phyloP scores from a whole-genome alignment of 176 grass and related monocot genomes.

The Otatea glauca region DNA sequence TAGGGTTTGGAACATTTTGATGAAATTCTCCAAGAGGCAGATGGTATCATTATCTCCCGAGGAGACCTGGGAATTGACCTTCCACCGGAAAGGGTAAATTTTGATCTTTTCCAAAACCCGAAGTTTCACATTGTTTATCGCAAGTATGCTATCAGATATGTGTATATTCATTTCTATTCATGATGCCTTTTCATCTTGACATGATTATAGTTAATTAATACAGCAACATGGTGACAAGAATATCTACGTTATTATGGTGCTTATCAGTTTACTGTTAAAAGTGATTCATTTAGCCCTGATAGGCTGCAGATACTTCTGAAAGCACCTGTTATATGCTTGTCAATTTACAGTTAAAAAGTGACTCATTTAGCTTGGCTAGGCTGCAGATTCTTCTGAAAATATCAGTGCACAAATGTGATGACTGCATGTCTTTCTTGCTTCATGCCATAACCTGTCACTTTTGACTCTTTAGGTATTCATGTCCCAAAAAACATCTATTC shows the following conservation, averaged over 20 bases:
- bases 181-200: background rate
- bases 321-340: background rate
- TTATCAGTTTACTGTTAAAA: background rate
- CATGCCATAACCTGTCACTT: slow-evolving; percentile 41
- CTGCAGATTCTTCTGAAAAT: background rate
- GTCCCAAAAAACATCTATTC: slow-evolving; percentile 82
- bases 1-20: slow-evolving; percentile 97
- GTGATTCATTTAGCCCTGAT: background rate
- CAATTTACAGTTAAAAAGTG: background rate
- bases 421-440: slow-evolving; percentile 5
- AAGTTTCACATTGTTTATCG: background rate
- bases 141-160: slow-evolving; percentile 17
- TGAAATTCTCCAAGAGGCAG: slow-evolving; percentile 93
- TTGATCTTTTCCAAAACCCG: background rate
- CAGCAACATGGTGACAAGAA: background rate
- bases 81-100: slow-evolving; percentile 84
- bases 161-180: slow-evolving; percentile 26
- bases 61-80: slow-evolving; percentile 92
- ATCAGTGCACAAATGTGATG: background rate
- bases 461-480: slow-evolving; percentile 78
- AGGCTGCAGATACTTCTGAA: background rate
- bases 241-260: slow-evolving; percentile 8
- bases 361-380: background rate
- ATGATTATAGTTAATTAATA: slow-evolving; percentile 15
- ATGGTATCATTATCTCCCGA: slow-evolving; percentile 86